Percentiles rank a stretch among this genome's conserved stretches.
Evolutionary conservation across 352 stramenopile species (phyloP).

Genomic region (Phytophthora aleatoria): DNA sequence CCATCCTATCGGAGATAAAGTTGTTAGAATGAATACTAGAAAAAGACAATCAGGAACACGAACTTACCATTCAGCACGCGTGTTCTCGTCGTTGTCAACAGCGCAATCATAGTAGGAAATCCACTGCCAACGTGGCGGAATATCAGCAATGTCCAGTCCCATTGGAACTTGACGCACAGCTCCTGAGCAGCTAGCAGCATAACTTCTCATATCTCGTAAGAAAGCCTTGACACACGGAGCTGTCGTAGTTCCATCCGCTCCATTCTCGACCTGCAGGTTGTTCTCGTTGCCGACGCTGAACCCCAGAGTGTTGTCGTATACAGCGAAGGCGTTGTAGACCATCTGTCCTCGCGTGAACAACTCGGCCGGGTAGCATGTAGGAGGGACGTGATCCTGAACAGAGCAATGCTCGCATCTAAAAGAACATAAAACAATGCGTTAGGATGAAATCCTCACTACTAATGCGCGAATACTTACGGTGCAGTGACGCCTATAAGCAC

Average conservation of each 20-base stretch:
- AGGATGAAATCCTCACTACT: not conserved
- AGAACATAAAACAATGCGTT: not conserved
- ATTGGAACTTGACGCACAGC: conserved; percentile 59
- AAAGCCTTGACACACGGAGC: conserved; percentile 74
- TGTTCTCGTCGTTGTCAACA: conserved; percentile 58
- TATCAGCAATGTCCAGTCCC: conserved; percentile 67
- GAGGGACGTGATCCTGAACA: conserved; percentile 46
- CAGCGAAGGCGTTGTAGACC: conserved; percentile 76
- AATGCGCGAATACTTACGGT: conserved; percentile 29
- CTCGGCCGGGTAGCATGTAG: conserved; percentile 53
- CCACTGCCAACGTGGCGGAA: conserved; percentile 55
- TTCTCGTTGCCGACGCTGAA: conserved; percentile 72
- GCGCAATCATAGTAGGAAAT: conserved; percentile 72
- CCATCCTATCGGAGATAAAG: conserved; percentile 25
- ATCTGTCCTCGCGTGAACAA: conserved; percentile 64
- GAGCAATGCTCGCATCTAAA: conserved; percentile 59
- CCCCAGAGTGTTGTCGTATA: conserved; percentile 75
- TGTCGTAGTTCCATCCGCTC: conserved; percentile 34
- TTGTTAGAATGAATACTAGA: not conserved
- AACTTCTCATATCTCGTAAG: conserved; percentile 60
- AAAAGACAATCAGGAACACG: too few relatives aligned
- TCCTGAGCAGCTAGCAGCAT: conserved; percentile 45
- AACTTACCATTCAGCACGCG: conserved; percentile 53
- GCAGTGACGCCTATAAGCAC: conserved; percentile 71
- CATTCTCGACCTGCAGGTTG: conserved; percentile 47